Evolutionary conservation across 2,329 filamentous ascomycete species (phyloP), one percentile per base, ranked within the genome.

Genomic region (Penicillium sp.): DNA sequence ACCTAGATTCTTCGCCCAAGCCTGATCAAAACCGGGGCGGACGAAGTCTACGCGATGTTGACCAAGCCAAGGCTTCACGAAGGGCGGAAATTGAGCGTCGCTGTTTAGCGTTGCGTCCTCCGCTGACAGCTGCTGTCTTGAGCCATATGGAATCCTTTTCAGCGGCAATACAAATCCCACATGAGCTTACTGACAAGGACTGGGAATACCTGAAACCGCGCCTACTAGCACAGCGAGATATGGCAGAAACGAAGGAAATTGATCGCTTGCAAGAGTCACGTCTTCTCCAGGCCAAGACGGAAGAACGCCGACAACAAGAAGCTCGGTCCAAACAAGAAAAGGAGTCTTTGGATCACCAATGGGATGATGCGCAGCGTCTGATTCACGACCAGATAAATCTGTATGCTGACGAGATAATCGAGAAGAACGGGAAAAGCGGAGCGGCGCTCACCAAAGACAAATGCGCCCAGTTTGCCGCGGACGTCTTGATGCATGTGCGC

Each of bases 61-160:
- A 82, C 43, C 82, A 84, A 65, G 76, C 86, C 20, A 89, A 88
- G 68, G 81, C 82, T 55, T 79, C 77, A 57, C 81, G 88, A 60
- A 83, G 82, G 67, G 76, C 79, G 14, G 89, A 91, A 63, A 91
- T 93, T 65, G 87, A 91, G 69, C 81, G 81, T 52, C 83, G 88
- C 26, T 89, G 87, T 65, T 73, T 82, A 68, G 77, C 81, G 48
- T 78, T 93, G 49, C 72, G 85, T 30, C 88, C 88, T 24, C 86
- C 89, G 1, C 75, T 93, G 56, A 74, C 77, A 49, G 73, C 84
- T 40, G 79, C 78, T 61, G 77, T 89, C 43, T 76, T 92, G 57
- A 80, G 81, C 55, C 85, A 87, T 65, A 89, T 91, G 71, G 81
- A 88, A 47, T 85, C 88, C 1, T 93, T 91, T 69, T 83, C 87